Percentiles rank a stretch among this genome's conserved stretches.
Conservation (phyloP, 2,329 filamentous ascomycete genomes). For the Sporothrix pallida region DNA sequence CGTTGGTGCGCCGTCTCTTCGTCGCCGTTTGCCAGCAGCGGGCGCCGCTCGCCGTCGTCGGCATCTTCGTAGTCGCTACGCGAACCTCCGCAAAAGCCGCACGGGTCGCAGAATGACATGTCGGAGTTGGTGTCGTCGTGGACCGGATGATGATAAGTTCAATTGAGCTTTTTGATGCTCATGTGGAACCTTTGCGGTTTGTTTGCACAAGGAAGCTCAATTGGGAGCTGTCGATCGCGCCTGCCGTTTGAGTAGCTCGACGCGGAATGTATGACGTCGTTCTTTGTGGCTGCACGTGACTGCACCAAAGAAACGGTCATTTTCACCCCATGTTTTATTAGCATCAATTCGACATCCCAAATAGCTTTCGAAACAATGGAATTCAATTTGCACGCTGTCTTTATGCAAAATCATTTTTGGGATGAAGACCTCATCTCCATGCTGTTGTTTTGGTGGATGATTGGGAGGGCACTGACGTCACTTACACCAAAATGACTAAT, state of each 20-base stretch:
- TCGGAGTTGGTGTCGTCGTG: not conserved
- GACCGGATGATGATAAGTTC: not conserved
- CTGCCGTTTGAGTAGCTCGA: not conserved
- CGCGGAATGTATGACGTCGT: conserved; percentile 13
- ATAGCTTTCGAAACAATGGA: not conserved
- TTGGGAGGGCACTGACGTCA: not conserved
- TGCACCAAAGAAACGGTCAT: too few species aligned
- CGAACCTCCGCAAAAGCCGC: conserved; percentile 14
- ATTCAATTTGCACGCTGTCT: not conserved
- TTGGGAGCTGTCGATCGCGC: not conserved
- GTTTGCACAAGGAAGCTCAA: not conserved
- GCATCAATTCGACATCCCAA: not conserved
- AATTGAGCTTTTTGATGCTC: not conserved
- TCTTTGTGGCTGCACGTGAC: conserved; percentile 7
- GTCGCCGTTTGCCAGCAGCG: conserved; percentile 33
- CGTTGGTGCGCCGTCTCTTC: conserved; percentile 81
- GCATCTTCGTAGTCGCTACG: conserved; percentile 28
- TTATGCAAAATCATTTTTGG: not conserved
- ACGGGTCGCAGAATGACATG: not conserved
- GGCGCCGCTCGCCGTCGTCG: conserved; percentile 28
- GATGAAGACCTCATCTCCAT: not conserved
- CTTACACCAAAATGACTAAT: not conserved
- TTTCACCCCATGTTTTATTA: too few species aligned
- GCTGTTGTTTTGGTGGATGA: not conserved
- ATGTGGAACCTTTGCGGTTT: not conserved